phyloP scores from a whole-genome alignment of 2,329 filamentous ascomycete genomes.

The Pseudogymnoascus sp. region DNA sequence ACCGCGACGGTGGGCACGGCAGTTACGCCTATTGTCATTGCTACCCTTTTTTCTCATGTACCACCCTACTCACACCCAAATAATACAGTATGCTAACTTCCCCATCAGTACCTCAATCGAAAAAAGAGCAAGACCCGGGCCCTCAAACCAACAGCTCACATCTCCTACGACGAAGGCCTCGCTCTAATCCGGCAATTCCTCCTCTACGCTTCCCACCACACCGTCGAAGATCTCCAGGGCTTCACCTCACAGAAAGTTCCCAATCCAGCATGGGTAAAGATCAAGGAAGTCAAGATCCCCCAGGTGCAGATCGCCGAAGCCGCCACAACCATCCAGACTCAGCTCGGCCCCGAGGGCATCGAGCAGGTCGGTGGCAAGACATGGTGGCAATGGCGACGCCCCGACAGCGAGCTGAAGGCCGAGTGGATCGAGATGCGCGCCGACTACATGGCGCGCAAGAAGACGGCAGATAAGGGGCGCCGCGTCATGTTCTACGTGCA shows the following conservation, averaged over 20 bases:
- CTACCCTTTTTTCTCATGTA: conserved; percentile 81
- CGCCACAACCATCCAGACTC: conserved; percentile 58
- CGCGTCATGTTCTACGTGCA: conserved; percentile 91
- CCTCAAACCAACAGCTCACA: conserved; percentile 78
- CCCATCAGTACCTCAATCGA: conserved; percentile 68
- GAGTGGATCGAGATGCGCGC: conserved; percentile 97
- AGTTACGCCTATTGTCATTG: conserved; percentile 79
- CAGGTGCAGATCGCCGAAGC: conserved; percentile 56
- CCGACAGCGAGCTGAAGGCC: conserved; percentile 59
- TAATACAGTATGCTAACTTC: conserved; percentile 1
- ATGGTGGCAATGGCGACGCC: conserved; percentile 86
- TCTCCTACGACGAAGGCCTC: conserved; percentile 91
- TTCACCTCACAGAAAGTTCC: conserved; percentile 93
- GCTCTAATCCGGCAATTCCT: conserved; percentile 83
- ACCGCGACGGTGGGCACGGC: conserved; percentile 76
- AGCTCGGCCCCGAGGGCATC: conserved; percentile 73
- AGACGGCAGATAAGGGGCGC: conserved; percentile 50
- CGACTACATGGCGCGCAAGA: conserved; percentile 68
- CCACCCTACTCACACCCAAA: neutral
- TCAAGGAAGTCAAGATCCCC: conserved; percentile 61
- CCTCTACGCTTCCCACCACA: conserved; percentile 75
- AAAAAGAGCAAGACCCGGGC: conserved; percentile 48
- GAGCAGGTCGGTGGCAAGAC: conserved; percentile 69
- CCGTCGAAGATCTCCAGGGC: conserved; percentile 84
- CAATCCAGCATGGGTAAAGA: conserved; percentile 78